A percentile compares a stretch with the other conserved stretches of the same genome.
phyloP scores from a whole-genome alignment of 139 green algal species.

The Chlorella sp. region DNA sequence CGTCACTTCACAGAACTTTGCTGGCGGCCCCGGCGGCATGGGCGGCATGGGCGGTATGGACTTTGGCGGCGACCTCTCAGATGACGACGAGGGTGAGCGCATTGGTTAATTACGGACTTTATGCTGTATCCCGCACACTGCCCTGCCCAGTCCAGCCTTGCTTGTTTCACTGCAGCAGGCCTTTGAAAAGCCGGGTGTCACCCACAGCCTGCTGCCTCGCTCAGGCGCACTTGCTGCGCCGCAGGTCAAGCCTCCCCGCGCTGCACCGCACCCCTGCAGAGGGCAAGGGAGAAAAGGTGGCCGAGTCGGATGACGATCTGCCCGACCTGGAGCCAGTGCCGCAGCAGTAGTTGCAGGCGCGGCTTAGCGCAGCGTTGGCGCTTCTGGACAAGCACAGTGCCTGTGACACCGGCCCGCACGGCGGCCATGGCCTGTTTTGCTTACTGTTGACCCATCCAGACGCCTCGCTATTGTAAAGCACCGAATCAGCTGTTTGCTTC shows the following conservation, averaged over 20 bases:
- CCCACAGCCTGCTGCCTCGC: background rate
- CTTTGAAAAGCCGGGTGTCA: too few relatives aligned
- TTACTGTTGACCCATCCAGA: too few relatives aligned
- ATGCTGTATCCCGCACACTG: too few relatives aligned
- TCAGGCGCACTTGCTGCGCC: background rate
- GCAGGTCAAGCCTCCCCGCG: too few relatives aligned
- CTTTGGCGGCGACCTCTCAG: constrained; percentile 3
- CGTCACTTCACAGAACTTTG: constrained; percentile 32
- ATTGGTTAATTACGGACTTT: too few relatives aligned
- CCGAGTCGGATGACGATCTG: constrained; percentile 43
- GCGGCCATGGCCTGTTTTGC: too few relatives aligned
- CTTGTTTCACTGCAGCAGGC: too few relatives aligned
- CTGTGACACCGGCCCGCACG: too few relatives aligned
- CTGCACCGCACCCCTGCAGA: background rate
- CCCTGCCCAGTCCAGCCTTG: background rate
- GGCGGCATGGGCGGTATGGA: constrained; percentile 37
- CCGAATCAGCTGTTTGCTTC: too few relatives aligned
- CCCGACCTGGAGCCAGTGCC: constrained; percentile 43
- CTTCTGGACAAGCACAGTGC: too few relatives aligned
- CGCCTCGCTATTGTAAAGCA: too few relatives aligned
- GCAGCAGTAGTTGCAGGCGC: background rate
- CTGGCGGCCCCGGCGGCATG: constrained; percentile 22
- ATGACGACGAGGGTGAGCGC: constrained; percentile 1
- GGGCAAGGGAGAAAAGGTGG: constrained; percentile 31
- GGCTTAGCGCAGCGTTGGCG: too few relatives aligned